These are phyloP conservation scores for Fusarium sp. DNA, from an alignment of 2,329 filamentous ascomycete genomes.

Conservation along the genomic window DNA sequence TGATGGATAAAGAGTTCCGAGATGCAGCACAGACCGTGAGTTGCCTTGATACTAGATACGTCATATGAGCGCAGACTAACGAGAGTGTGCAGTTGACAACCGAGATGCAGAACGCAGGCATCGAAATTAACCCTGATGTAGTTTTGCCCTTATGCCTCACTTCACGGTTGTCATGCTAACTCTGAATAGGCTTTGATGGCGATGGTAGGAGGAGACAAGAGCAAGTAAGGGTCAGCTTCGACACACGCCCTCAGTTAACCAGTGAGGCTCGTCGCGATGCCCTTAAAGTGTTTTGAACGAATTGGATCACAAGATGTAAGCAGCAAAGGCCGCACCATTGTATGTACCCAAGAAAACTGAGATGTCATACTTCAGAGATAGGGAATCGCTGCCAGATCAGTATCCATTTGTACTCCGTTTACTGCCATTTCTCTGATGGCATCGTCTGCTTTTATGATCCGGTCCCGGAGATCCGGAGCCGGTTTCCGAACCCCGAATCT, in stretches of 20 bases:
- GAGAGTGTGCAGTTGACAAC: slow-evolving; percentile 18
- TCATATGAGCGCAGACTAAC: neutral
- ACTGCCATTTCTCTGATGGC: neutral
- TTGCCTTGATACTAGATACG: fast-evolving
- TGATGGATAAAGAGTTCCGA: slow-evolving; percentile 42
- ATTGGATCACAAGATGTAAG: neutral
- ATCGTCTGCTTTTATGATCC: neutral
- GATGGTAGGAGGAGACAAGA: slow-evolving; percentile 22
- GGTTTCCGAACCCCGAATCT: neutral
- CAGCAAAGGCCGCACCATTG: neutral
- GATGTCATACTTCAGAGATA: neutral
- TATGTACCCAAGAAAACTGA: neutral
- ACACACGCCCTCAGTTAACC: neutral
- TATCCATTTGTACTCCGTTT: neutral
- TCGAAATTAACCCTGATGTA: slow-evolving; percentile 38
- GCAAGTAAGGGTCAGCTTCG: too few relatives aligned
- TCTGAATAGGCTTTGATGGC: slow-evolving; percentile 27
- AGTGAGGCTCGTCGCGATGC: neutral
- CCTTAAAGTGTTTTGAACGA: neutral
- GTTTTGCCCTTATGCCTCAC: neutral
- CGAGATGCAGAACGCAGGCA: slow-evolving; percentile 39
- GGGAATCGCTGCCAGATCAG: neutral
- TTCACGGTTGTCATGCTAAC: neutral
- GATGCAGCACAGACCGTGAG: slow-evolving; percentile 34
- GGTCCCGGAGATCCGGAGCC: neutral